These are phyloP conservation scores for Meyerozyma sp. DNA, from an alignment of 1,139 yeast species.

Conservation along the genomic window DNA sequence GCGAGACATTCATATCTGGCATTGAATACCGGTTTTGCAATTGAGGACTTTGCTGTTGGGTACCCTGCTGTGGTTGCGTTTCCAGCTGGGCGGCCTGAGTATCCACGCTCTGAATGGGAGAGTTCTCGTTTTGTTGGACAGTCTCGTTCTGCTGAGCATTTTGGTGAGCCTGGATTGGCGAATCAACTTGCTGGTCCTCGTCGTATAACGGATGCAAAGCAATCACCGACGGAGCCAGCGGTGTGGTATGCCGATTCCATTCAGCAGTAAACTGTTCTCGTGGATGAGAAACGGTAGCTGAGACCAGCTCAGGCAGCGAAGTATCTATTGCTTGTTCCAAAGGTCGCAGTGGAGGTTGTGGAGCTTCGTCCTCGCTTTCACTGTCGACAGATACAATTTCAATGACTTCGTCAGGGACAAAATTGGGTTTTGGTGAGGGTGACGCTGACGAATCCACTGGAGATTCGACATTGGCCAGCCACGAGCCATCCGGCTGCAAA, in stretches of 20 bases:
- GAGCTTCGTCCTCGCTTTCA: conserved; percentile 21
- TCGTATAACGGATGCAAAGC: no score
- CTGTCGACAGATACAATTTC: conserved; percentile 23
- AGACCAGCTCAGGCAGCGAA: neutral
- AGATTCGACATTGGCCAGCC: conserved; percentile 23
- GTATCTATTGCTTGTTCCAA: neutral
- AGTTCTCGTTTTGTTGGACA: no score
- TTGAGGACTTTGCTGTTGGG: no score
- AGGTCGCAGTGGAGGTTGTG: neutral
- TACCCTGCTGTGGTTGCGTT: no score
- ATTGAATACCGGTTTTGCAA: no score
- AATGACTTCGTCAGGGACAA: conserved; percentile 3
- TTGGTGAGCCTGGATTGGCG: no score
- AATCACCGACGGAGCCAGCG: no score
- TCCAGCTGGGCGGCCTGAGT: no score
- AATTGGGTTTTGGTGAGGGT: neutral
- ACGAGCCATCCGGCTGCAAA: conserved; percentile 52
- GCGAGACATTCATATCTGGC: no score
- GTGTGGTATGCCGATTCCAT: neutral
- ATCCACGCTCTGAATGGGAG: no score
- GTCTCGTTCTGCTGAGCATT: no score
- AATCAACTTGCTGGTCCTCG: no score
- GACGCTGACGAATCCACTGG: conserved; percentile 2
- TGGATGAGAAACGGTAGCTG: neutral
- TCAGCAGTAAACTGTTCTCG: neutral